Conservation (phyloP, 2,329 filamentous ascomycete genomes). For the Aureobasidium subglaciale region DNA sequence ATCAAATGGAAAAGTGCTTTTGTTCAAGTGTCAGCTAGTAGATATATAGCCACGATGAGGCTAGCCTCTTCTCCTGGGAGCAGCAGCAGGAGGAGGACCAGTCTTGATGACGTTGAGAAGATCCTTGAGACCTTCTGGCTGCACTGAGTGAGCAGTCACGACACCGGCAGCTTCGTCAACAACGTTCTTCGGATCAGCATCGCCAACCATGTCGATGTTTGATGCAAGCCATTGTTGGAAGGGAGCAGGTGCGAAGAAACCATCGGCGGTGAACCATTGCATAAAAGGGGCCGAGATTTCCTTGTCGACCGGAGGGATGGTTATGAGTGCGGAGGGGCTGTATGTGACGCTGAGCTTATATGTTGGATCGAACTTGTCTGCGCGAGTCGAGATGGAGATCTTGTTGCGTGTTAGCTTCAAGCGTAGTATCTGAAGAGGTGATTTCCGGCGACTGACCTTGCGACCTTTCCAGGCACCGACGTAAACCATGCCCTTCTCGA, state of each 20-base stretch:
- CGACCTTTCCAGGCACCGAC: slow-evolving; percentile 63
- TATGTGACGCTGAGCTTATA: slow-evolving; percentile 64
- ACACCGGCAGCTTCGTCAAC: slow-evolving; percentile 29
- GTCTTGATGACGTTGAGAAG: slow-evolving; percentile 6
- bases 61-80: slow-evolving; percentile 3
- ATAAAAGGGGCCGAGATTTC: slow-evolving; percentile 59
- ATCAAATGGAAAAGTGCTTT: not conserved
- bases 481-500: slow-evolving; percentile 79
- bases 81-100: not conserved
- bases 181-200: slow-evolving; percentile 53
- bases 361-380: slow-evolving; percentile 71
- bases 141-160: not conserved
- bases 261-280: slow-evolving; percentile 66
- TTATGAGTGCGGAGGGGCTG: slow-evolving; percentile 27
- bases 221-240: slow-evolving; percentile 73
- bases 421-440: not conserved
- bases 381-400: slow-evolving; percentile 65
- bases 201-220: slow-evolving; percentile 59
- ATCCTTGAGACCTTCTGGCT: not conserved
- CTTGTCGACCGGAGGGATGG: slow-evolving; percentile 29
- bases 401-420: slow-evolving; percentile 29
- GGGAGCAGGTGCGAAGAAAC: slow-evolving; percentile 64
- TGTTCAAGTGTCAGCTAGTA: not conserved
- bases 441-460: slow-evolving; percentile 42
- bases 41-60: not conserved